Evolutionary conservation across 306 rosid genomes (phyloP), one percentile per base, ranked within the genome.

Genomic region (Senna siamea): DNA sequence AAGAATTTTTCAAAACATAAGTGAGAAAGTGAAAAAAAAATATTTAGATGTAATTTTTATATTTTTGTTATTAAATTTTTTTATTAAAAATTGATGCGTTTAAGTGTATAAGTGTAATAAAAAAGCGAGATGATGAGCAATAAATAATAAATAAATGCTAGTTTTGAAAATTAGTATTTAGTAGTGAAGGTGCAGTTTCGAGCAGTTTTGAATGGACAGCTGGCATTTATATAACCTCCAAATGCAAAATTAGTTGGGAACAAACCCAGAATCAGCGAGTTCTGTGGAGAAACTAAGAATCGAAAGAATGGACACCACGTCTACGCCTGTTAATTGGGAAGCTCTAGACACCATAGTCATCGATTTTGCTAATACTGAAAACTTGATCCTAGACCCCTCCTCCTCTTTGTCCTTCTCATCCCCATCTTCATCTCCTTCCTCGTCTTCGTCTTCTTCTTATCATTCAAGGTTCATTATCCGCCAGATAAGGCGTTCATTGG

Each of bases 351-450:
- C 90, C 28, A 83, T 95, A 7, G 68, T 95, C 1, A 83, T 92
- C 85, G 97, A 92, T 61, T 95, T 95, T 73, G 98, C 96, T 19
- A 92, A 87, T 83, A 88, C 95, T 22, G 99, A 95, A 87, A 89
- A 92, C 79, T 88, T 95, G 52, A 70, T 95, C 69, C 96, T 88
- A 34, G 83, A 87, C 68, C 79, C 93, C 13, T 76, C n/a, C n/a
- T n/a, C n/a, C n/a, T n/a, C n/a, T n/a, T n/a, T n/a, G n/a, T n/a
- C n/a, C n/a, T n/a, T n/a, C n/a, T n/a, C n/a, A n/a, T n/a, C n/a
- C n/a, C n/a, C n/a, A n/a, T n/a, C n/a, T n/a, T n/a, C 93, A 2
- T 81, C 93, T 10, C 86, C 90, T 9, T 79, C 82, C 30, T 26
- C 30, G 30, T 1, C 30, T 7, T 89, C 96, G 0, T 93, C 99